These are phyloP conservation scores for Spatholobus suberectus DNA, from an alignment of 306 rosid genomes.

Conservation along the genomic window DNA sequence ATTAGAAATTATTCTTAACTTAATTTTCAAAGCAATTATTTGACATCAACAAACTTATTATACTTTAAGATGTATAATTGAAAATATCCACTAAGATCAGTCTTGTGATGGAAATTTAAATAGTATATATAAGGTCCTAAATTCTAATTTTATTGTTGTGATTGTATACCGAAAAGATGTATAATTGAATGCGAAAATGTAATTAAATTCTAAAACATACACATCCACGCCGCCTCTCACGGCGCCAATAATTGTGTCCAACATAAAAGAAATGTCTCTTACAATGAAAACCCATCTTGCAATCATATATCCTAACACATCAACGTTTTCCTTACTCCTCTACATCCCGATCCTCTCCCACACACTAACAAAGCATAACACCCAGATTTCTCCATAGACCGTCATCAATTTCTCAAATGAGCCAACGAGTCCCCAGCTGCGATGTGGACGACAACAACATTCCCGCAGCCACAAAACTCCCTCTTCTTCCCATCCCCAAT, in stretches of 20 bases:
- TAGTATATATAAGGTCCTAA: no score
- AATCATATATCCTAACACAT: background rate
- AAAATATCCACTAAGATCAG: no score
- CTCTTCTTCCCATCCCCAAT: slow-evolving; percentile 48
- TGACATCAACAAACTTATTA: no score
- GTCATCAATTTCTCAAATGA: slow-evolving; percentile 46
- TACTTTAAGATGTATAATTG: no score
- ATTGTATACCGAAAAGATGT: no score
- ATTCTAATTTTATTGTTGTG: no score
- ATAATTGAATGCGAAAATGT: no score
- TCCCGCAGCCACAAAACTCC: slow-evolving; percentile 28
- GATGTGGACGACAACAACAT: slow-evolving; percentile 48
- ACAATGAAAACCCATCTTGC: background rate
- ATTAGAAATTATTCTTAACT: no score
- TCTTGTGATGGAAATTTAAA: no score
- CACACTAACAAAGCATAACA: background rate
- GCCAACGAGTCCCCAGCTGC: slow-evolving; percentile 76
- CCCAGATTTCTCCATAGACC: background rate
- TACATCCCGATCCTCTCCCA: background rate
- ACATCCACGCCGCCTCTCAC: no score
- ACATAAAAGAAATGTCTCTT: background rate
- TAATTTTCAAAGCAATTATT: no score
- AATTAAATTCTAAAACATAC: no score
- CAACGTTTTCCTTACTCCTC: background rate
- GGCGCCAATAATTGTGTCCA: background rate